phyloP scores from a whole-genome alignment of 2,329 filamentous ascomycete species.

The Daldinia sp. region DNA sequence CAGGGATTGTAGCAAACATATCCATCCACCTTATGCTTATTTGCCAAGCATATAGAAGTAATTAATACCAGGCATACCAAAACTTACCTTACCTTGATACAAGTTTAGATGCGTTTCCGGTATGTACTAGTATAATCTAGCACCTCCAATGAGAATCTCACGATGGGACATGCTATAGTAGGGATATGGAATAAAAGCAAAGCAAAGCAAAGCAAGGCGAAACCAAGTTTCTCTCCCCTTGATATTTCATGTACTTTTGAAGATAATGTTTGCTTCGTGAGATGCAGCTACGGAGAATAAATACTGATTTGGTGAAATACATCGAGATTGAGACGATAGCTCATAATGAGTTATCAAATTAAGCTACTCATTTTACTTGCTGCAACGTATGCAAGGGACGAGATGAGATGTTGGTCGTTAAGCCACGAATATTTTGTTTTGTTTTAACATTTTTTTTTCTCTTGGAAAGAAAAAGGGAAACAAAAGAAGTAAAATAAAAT shows the following conservation, averaged over 20 bases:
- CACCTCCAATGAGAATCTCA: background rate
- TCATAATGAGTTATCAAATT: background rate
- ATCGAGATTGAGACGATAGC: conserved; percentile 2
- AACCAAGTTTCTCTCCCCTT: background rate
- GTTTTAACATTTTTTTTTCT: background rate
- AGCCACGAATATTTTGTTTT: background rate
- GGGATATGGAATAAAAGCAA: background rate
- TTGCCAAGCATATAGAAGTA: background rate
- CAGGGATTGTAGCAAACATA: conserved; percentile 3
- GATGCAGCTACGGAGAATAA: background rate
- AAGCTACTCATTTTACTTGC: background rate
- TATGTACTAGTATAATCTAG: background rate
- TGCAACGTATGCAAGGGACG: conserved; percentile 4
- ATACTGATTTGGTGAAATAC: background rate
- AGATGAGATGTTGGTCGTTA: background rate
- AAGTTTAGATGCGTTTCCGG: background rate
- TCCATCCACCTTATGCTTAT: background rate
- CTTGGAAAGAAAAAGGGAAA: no score
- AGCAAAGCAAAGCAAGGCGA: background rate
- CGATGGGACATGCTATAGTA: background rate
- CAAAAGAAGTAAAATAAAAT: background rate
- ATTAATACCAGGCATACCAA: background rate
- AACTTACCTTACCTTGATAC: background rate
- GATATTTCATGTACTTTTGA: background rate
- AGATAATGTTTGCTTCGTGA: background rate